Percentiles rank a stretch among this genome's conserved stretches.
phyloP scores from a whole-genome alignment of 1,139 yeast genomes.

The Candida labiduridarum region DNA sequence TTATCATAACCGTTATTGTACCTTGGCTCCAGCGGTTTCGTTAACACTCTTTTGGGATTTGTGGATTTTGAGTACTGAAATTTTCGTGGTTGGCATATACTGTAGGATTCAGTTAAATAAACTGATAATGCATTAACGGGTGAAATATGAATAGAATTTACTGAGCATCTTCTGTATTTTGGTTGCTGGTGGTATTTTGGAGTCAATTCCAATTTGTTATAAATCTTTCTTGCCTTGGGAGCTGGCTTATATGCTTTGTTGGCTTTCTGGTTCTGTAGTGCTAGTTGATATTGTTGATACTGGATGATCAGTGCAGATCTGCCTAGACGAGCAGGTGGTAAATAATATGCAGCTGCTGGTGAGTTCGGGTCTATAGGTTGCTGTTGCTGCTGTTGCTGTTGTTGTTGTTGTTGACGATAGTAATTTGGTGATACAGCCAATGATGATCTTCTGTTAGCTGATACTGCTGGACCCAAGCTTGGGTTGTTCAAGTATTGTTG shows the following conservation, averaged over 20 bases:
- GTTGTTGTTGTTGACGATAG: slow-evolving; percentile 20
- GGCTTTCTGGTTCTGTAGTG: slow-evolving; percentile 28
- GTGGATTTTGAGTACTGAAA: slow-evolving; percentile 83
- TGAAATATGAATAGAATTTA: slow-evolving; percentile 78
- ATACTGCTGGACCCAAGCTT: slow-evolving; percentile 5
- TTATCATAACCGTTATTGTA: slow-evolving; percentile 87
- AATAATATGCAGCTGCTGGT: slow-evolving; percentile 12
- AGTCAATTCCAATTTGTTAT: slow-evolving; percentile 53
- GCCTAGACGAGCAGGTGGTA: slow-evolving; percentile 21
- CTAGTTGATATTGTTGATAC: slow-evolving; percentile 41
- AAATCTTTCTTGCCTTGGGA: slow-evolving; percentile 41
- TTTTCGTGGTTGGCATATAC: slow-evolving; percentile 79
- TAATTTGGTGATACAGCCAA: slow-evolving; percentile 33
- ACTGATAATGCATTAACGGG: slow-evolving; percentile 84
- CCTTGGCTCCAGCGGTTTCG: slow-evolving; percentile 88
- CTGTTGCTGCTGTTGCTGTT: slow-evolving; percentile 11
- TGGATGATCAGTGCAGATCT: slow-evolving; percentile 42
- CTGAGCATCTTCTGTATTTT: slow-evolving; percentile 77
- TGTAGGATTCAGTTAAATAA: slow-evolving; percentile 76
- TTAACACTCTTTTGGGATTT: slow-evolving; percentile 88
- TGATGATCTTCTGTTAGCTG: slow-evolving; percentile 35
- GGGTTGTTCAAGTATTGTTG: slow-evolving; percentile 9
- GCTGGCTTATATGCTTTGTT: slow-evolving; percentile 33
- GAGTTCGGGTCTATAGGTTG: slow-evolving; percentile 9
- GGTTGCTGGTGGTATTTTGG: slow-evolving; percentile 71